Conservation (phyloP, 768 basidiomycete species). For the Termitomyces titanicus region DNA sequence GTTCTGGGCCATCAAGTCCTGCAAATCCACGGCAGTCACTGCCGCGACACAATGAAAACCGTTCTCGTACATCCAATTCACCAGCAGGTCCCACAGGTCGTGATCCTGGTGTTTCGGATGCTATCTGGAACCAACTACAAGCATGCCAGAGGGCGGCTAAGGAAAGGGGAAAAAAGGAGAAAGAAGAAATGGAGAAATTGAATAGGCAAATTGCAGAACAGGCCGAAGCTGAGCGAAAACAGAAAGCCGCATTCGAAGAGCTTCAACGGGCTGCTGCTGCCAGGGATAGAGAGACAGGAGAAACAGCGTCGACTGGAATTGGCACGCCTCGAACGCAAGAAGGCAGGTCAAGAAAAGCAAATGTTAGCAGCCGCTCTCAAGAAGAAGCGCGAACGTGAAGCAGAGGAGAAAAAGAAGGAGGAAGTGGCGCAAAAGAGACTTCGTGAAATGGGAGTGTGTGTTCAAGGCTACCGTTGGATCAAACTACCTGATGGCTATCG, state of each 20-base stretch:
- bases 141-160: conserved; percentile 30
- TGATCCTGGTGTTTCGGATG: conserved; percentile 52
- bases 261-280: conserved; percentile 12
- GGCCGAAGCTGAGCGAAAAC: conserved; percentile 16
- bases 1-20: background rate
- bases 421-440: conserved; percentile 40
- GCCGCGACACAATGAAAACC: background rate
- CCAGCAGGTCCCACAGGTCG: conserved; percentile 15
- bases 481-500: conserved; percentile 16
- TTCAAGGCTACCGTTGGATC: conserved; percentile 19
- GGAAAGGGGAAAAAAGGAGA: conserved; percentile 1
- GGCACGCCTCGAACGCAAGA: conserved; percentile 18
- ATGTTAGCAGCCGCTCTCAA: background rate
- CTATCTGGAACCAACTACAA: conserved; percentile 48
- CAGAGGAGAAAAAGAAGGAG: conserved; percentile 24
- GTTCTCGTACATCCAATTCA: background rate
- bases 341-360: conserved; percentile 2
- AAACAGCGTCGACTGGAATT: conserved; percentile 26
- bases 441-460: conserved; percentile 50
- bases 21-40: background rate
- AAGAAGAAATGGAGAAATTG: conserved; percentile 8
- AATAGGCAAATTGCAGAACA: conserved; percentile 16
- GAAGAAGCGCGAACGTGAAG: conserved; percentile 15
- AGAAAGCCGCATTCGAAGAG: conserved; percentile 18
- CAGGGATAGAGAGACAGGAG: conserved; percentile 21